These are phyloP conservation scores for Alternaria arborescens DNA, from an alignment of 2,329 filamentous ascomycete genomes.

Conservation along the genomic window DNA sequence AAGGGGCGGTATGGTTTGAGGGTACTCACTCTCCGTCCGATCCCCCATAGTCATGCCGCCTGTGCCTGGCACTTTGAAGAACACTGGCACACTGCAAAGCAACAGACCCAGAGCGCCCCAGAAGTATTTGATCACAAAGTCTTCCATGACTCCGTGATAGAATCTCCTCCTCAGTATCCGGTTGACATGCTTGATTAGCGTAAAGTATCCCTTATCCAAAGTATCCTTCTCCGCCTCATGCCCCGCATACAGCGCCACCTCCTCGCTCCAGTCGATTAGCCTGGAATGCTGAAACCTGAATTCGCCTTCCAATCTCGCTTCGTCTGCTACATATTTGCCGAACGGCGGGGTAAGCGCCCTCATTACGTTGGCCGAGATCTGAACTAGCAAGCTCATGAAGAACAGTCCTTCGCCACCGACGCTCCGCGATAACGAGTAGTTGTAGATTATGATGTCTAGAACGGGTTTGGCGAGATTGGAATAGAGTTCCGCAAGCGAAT, in stretches of 20 bases:
- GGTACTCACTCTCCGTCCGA: conserved; percentile 64
- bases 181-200: conserved; percentile 98
- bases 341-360: conserved; percentile 93
- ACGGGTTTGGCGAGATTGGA: conserved; percentile 95
- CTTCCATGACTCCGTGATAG: conserved; percentile 99
- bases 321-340: conserved; percentile 96
- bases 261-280: conserved; percentile 94
- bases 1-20: background rate
- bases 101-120: conserved; percentile 94
- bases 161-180: conserved; percentile 88
- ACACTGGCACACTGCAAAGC: conserved; percentile 93
- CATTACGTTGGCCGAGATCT: conserved; percentile 92
- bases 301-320: conserved; percentile 92
- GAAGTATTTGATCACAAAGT: conserved; percentile 99
- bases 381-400: conserved; percentile 92
- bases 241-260: conserved; percentile 89
- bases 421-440: conserved; percentile 88
- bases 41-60: conserved; percentile 70
- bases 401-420: conserved; percentile 97
- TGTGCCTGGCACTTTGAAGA: conserved; percentile 84
- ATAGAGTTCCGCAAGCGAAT: conserved; percentile 92
- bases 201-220: conserved; percentile 98
- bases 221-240: conserved; percentile 96
- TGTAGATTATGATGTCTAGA: conserved; percentile 96
- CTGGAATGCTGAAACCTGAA: conserved; percentile 95